Evolutionary conservation across 805 yeast genomes (phyloP).

Genomic region (Cyberlindnera bimundalis): DNA sequence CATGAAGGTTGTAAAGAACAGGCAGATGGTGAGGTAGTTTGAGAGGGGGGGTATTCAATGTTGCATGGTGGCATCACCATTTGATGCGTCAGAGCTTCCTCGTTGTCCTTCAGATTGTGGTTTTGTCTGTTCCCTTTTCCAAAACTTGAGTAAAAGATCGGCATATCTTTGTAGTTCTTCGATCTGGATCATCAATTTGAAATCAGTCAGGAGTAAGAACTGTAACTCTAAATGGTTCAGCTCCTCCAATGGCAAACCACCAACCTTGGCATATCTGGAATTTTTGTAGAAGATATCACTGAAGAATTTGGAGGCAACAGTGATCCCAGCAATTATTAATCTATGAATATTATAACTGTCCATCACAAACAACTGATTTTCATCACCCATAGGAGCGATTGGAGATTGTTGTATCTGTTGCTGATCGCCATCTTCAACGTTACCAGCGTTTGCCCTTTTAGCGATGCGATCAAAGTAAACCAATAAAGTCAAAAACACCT

Average conservation of each 20-base stretch:
- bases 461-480: slow-evolving; percentile 95
- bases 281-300: slow-evolving; percentile 93
- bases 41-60: not conserved
- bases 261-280: slow-evolving; percentile 91
- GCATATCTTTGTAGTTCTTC: slow-evolving; percentile 92
- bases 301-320: slow-evolving; percentile 93
- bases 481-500: slow-evolving; percentile 82
- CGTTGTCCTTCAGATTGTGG: slow-evolving; percentile 5
- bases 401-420: slow-evolving; percentile 5
- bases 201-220: slow-evolving; percentile 79
- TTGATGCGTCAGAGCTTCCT: not conserved
- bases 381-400: slow-evolving; percentile 19
- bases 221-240: slow-evolving; percentile 89
- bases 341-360: slow-evolving; percentile 95
- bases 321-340: slow-evolving; percentile 87
- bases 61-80: slow-evolving; percentile 1
- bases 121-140: slow-evolving; percentile 57
- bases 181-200: slow-evolving; percentile 78
- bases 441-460: slow-evolving; percentile 64
- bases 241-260: slow-evolving; percentile 92
- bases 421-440: slow-evolving; percentile 24
- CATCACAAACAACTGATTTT: slow-evolving; percentile 79
- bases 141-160: slow-evolving; percentile 76
- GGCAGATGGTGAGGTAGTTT: no score
- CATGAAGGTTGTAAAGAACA: no score